Conservation (phyloP, 2,329 filamentous ascomycete genomes). For the Fusarium sp. region DNA sequence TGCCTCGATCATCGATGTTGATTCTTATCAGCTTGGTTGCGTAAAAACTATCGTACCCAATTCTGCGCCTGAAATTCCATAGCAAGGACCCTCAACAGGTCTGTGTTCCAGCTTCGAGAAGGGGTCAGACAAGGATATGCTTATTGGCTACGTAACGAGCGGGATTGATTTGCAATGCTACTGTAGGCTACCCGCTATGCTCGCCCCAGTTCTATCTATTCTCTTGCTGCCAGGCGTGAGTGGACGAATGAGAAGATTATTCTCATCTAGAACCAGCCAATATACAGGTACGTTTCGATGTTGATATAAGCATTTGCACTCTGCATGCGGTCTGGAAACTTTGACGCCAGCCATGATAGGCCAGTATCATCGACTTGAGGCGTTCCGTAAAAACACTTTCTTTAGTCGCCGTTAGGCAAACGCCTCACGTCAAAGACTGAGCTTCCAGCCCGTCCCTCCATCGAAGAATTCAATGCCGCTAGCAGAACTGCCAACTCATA, state of each 20-base stretch:
- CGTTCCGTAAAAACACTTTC: constrained; percentile 11
- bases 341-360: constrained; percentile 21
- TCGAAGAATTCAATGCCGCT: constrained; percentile 11
- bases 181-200: constrained; percentile 12
- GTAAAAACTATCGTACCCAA: background rate
- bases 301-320: background rate
- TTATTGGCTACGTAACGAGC: constrained; percentile 25
- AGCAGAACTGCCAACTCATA: background rate
- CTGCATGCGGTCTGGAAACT: constrained; percentile 12
- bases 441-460: constrained; percentile 28
- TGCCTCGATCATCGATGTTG: background rate
- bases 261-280: constrained; percentile 7
- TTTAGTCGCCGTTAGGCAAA: constrained; percentile 19
- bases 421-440: constrained; percentile 22
- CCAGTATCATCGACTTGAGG: constrained; percentile 6
- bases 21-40: constrained; percentile 5
- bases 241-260: constrained; percentile 5
- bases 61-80: constrained; percentile 12
- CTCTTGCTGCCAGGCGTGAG: background rate
- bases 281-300: background rate
- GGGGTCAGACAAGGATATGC: constrained; percentile 14
- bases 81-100: constrained; percentile 19
- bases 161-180: constrained; percentile 24
- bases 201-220: constrained; percentile 21
- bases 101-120: constrained; percentile 29